Conservation (phyloP, 805 yeast genomes). For the Ogataea parapolymorpha region DNA sequence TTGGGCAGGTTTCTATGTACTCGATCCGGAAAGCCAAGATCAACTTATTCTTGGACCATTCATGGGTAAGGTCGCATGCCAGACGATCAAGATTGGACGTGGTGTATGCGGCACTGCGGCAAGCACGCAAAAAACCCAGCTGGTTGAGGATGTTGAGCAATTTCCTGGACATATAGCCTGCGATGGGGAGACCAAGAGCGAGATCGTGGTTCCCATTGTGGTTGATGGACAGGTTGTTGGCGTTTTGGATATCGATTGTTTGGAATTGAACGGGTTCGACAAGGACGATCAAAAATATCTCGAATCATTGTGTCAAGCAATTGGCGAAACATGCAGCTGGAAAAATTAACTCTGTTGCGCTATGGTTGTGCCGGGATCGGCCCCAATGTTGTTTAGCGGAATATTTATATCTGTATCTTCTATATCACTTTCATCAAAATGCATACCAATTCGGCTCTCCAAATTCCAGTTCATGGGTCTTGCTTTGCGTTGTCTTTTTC, state of each 20-base stretch:
- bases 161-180: conserved; percentile 96
- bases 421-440: conserved; percentile 15
- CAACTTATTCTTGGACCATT: conserved; percentile 84
- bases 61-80: conserved; percentile 97
- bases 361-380: background rate
- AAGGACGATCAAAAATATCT: conserved; percentile 55
- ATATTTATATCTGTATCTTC: conserved; percentile 19
- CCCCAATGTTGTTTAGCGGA: conserved; percentile 6
- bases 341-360: background rate
- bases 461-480: conserved; percentile 10
- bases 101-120: conserved; percentile 97
- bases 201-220: conserved; percentile 82
- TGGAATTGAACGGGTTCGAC: conserved; percentile 61
- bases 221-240: conserved; percentile 49
- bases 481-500: conserved; percentile 9
- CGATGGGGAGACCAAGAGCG: conserved; percentile 92
- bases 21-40: conserved; percentile 34
- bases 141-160: conserved; percentile 71
- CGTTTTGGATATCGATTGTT: conserved; percentile 85
- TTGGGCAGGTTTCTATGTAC: conserved; percentile 91
- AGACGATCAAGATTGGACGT: conserved; percentile 65
- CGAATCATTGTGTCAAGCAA: conserved; percentile 53
- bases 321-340: conserved; percentile 57
- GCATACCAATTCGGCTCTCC: conserved; percentile 15
- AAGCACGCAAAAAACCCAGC: conserved; percentile 49